These are phyloP conservation scores for Metarhizium album DNA, from an alignment of 2,329 filamentous ascomycete genomes.

Conservation along the genomic window DNA sequence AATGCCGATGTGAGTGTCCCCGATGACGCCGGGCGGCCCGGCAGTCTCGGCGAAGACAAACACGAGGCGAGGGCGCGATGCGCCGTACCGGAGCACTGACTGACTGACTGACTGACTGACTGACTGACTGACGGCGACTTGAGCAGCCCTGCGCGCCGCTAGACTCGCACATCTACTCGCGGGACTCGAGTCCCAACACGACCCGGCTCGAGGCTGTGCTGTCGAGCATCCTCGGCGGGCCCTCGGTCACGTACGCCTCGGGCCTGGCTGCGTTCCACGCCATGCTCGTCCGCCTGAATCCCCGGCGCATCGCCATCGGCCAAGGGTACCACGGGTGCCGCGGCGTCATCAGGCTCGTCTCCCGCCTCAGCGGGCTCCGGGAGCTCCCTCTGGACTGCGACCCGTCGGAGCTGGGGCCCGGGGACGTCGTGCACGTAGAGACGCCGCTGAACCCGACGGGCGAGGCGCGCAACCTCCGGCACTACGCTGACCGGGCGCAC, in stretches of 20 bases:
- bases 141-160: conserved; percentile 30
- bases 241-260: conserved; percentile 66
- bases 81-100: no score
- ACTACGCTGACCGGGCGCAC: conserved; percentile 64
- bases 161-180: conserved; percentile 74
- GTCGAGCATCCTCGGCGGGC: conserved; percentile 58
- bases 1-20: conserved; percentile 44
- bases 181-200: conserved; percentile 65
- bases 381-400: conserved; percentile 62
- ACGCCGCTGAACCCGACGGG: conserved; percentile 90
- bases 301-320: conserved; percentile 70
- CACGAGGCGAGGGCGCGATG: no score
- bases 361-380: conserved; percentile 64
- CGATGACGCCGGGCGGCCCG: no score
- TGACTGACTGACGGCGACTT: no score
- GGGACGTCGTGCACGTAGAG: conserved; percentile 84
- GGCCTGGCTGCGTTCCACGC: conserved; percentile 86
- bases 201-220: conserved; percentile 80
- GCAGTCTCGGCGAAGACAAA: no score
- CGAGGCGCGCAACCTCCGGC: conserved; percentile 60
- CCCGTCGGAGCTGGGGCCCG: conserved; percentile 53
- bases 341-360: conserved; percentile 64
- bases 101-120: no score
- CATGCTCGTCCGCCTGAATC: conserved; percentile 72
- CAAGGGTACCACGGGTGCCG: conserved; percentile 91